Evolutionary conservation across 2,329 filamentous ascomycete genomes (phyloP).

Genomic region (Chaetomium globosum): DNA sequence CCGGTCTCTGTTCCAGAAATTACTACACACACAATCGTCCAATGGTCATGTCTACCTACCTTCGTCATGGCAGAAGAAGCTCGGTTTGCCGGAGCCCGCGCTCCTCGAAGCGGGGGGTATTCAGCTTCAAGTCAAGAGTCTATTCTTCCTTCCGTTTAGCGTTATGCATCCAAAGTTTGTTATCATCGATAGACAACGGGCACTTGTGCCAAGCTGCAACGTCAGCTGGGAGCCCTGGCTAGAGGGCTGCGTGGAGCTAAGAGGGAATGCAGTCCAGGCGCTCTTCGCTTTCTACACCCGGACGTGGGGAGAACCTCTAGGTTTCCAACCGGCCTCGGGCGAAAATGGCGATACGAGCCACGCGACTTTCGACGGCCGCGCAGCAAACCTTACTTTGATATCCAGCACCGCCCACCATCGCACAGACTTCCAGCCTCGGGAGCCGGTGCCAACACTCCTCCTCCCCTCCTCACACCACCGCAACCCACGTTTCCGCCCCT

Average conservation of each 20-base stretch:
- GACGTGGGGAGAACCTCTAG: conserved; percentile 61
- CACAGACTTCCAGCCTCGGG: conserved; percentile 9
- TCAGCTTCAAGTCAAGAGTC: conserved; percentile 70
- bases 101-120: conserved; percentile 60
- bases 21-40: conserved; percentile 68
- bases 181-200: conserved; percentile 67
- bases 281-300: conserved; percentile 67
- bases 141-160: conserved; percentile 78
- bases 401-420: conserved; percentile 36
- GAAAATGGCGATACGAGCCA: neutral
- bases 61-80: conserved; percentile 58
- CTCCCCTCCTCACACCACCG: conserved; percentile 74
- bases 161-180: conserved; percentile 90
- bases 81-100: conserved; percentile 64
- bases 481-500: conserved; percentile 64
- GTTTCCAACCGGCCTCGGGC: neutral
- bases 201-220: conserved; percentile 78
- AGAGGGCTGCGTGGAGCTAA: conserved; percentile 71
- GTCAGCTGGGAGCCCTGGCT: conserved; percentile 89
- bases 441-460: conserved; percentile 58
- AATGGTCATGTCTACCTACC: conserved; percentile 64
- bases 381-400: conserved; percentile 24
- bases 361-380: neutral
- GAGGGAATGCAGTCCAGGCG: conserved; percentile 62
- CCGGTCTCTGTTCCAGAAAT: conserved; percentile 69